Evolutionary conservation across 1,139 yeast genomes (phyloP).

Genomic region (Candida tropicalis): DNA sequence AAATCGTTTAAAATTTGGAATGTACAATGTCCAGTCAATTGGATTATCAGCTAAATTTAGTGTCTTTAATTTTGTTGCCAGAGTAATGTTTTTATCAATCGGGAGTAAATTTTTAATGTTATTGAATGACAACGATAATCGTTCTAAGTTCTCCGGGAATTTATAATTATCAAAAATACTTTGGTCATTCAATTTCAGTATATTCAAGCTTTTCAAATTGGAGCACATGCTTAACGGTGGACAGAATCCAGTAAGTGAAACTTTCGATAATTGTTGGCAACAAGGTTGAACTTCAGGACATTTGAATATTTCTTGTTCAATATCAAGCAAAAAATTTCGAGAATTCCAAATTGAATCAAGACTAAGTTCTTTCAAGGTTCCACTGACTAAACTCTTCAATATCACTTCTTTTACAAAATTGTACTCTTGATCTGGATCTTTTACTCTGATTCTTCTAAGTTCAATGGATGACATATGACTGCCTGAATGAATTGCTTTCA

Average conservation of each 20-base stretch:
- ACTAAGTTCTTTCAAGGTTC: slow-evolving; percentile 6
- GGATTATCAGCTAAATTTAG: slow-evolving; percentile 27
- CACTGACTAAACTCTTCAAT: slow-evolving; percentile 10
- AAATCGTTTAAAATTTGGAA: slow-evolving; percentile 16
- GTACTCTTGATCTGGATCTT: slow-evolving; percentile 18
- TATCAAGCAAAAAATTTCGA: background rate
- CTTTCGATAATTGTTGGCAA: slow-evolving; percentile 6
- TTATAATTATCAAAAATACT: slow-evolving; percentile 6
- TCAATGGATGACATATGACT: background rate
- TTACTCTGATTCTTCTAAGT: slow-evolving; percentile 13
- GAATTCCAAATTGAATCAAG: slow-evolving; percentile 9
- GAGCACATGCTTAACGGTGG: background rate
- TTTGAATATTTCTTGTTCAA: slow-evolving; percentile 7
- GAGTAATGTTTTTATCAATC: slow-evolving; percentile 10
- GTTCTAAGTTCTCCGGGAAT: slow-evolving; percentile 16
- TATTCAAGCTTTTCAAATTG: slow-evolving; percentile 8
- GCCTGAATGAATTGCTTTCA: background rate
- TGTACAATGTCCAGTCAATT: slow-evolving; percentile 22
- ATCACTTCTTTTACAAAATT: slow-evolving; percentile 17
- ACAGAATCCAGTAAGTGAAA: slow-evolving; percentile 6
- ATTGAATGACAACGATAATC: slow-evolving; percentile 20
- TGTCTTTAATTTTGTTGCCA: slow-evolving; percentile 11
- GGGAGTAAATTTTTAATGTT: slow-evolving; percentile 15
- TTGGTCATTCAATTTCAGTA: slow-evolving; percentile 5
- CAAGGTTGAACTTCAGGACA: background rate